Base-by-base conservation (phyloP, 495 filamentous ascomycete species). In the Lichina pygmaea region DNA sequence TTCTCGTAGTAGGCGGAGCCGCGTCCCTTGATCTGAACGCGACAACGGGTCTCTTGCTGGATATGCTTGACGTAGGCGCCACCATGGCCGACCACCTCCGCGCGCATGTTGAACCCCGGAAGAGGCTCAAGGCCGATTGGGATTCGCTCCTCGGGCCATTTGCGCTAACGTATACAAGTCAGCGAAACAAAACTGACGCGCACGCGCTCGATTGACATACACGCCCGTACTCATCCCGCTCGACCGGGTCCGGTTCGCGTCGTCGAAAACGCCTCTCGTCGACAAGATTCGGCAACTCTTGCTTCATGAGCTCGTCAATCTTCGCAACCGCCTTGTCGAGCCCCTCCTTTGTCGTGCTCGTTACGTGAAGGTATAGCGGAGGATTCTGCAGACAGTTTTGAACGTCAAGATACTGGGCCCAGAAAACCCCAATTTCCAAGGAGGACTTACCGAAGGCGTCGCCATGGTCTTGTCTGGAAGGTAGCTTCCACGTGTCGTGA, bases 381-480 rank as follows among this genome's bases (percentile, higher is more conserved):
- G 89, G 89, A 52, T 82, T 86, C 89, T 94, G 51, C 30, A n/a
- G 44, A n/a, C 44, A 34, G 30, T 30, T 49, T 48, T 33, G 33
- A 9, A 32, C 43, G 42, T 13, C 44, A 41, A 41, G 32, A 48
- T 24, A 24, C 42, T n/a, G 31, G 40, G 11, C 10, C 44, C 41
- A 47, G 24, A 46, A 42, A 1, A n/a, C n/a, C n/a, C 24, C 24
- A 24, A 11, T 32, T 32, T 9, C 24, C 36, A 36, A 15, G 10
- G 43, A 31, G 38, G 2, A 70, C 79, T 64, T 73, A 93, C 89
- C 52, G 80, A 66, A 12, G 86, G 75, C 6, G 84, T 94, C 7
- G 89, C 81, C 85, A 95, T 86, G 62, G 71, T 91, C 62, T 93
- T 93, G 60, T 97, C 89, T 0, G 89, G 89, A 54, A 86, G 92